Base-by-base conservation (phyloP, 306 rosid species). In the Sechiopsis laciniata region DNA sequence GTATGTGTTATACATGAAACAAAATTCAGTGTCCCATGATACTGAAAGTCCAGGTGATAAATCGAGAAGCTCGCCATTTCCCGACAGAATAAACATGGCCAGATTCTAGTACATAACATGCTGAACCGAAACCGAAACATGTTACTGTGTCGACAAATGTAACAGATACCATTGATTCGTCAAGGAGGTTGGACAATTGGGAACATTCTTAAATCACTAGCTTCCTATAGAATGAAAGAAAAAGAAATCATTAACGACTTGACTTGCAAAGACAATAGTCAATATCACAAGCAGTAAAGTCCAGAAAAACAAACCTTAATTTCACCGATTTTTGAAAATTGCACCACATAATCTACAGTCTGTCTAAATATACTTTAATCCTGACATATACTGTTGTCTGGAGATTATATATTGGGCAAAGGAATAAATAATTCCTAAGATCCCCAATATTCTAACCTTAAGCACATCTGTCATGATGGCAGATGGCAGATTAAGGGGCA, bases 401-500 rank as follows among this genome's bases (percentile, higher is more conserved):
- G 92, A 89, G 78, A 91, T 89, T 69, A 95, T 85, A 84, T 89
- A 91, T 84, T 95, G 99, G 53, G 90, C 87, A 45, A 95, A 84
- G 84, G 97, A 85, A 89, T 91, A 95, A 79, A 91, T 82, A 77
- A 91, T 88, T 82, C 99, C 99, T 82, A 95, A 80, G 70, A 95
- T 83, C 74, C 99, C 99, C 87, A 89, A 84, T 80, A 95, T 89
- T 90, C 86, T 88, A 80, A 95, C 83, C 87, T 91, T 95, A 81
- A 95, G 91, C 78, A 95, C 81, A 74, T 95, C 99, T 76, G 96
- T 82, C 74, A 91, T 89, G 72, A 88, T 90, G 81, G 87, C 68
- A 46, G 99, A 88, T 59, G 96, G 97, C 80, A 95, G 86, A 82
- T 91, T 95, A 76, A 95, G 99, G 63, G 99, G 99, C 82, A 89